Evolutionary conservation across 148 eudicot species (phyloP).

Genomic region (Cornus kousa): DNA sequence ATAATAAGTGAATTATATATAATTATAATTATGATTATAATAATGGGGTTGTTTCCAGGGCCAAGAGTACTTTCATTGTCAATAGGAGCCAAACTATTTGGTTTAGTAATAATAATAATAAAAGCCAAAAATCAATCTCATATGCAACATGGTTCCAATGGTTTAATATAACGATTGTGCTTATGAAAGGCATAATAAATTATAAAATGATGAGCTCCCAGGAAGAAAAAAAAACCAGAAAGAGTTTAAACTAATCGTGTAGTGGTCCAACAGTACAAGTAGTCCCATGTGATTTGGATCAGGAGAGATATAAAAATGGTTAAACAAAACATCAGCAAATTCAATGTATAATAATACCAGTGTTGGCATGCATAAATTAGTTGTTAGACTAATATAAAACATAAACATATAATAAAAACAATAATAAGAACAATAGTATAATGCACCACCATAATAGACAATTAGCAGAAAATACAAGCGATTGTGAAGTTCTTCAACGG

Average conservation of each 20-base stretch:
- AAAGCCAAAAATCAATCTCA: too few species aligned
- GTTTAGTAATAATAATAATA: too few species aligned
- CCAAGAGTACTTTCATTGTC: too few species aligned
- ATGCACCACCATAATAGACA: constrained; percentile 14
- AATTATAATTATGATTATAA: too few species aligned
- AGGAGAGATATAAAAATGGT: constrained; percentile 11
- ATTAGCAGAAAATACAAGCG: neutral
- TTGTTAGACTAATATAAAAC: constrained; percentile 10
- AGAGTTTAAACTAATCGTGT: neutral
- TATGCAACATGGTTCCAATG: too few species aligned
- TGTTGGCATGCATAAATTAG: constrained; percentile 40
- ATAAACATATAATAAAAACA: neutral
- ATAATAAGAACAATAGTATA: neutral
- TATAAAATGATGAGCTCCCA: too few species aligned
- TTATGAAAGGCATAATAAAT: too few species aligned
- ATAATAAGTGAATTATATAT: too few species aligned
- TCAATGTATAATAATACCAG: constrained; percentile 28
- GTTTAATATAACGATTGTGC: too few species aligned
- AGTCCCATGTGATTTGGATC: constrained; percentile 31
- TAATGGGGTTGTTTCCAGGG: too few species aligned
- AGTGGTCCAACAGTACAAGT: constrained; percentile 23
- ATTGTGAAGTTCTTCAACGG: neutral
- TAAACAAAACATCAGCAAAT: constrained; percentile 9
- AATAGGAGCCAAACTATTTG: too few species aligned
- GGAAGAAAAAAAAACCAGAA: too few species aligned